Evolutionary conservation across 2,329 filamentous ascomycete species (phyloP).

Genomic region (Ophiostoma novo-ulmi): DNA sequence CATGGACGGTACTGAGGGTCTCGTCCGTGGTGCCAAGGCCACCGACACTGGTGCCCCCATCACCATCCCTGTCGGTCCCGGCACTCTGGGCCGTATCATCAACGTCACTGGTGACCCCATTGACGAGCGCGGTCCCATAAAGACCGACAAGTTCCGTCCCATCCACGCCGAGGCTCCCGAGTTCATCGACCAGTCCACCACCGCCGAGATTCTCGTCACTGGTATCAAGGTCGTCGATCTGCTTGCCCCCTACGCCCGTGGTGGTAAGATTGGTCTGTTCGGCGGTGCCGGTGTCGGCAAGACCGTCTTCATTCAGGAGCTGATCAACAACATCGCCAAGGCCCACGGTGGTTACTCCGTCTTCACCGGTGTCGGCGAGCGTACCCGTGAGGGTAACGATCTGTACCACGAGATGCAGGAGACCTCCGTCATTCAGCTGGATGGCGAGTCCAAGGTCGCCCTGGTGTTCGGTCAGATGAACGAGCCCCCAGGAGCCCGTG

Average conservation of each 20-base stretch:
- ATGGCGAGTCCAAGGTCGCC: conserved; percentile 98
- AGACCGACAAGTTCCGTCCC: conserved; percentile 76
- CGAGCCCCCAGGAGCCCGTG: conserved; percentile 98
- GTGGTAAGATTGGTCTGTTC: conserved; percentile 99
- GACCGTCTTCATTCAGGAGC: conserved; percentile 99
- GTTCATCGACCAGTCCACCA: conserved; percentile 94
- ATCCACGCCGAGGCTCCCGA: conserved; percentile 92
- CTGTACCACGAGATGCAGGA: conserved; percentile 99
- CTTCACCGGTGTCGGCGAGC: conserved; percentile 99
- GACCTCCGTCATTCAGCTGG: conserved; percentile 98
- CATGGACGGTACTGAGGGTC: conserved; percentile 99
- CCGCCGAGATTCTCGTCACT: conserved; percentile 92
- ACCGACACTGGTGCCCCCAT: conserved; percentile 91
- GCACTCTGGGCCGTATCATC: conserved; percentile 96
- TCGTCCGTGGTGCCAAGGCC: conserved; percentile 83
- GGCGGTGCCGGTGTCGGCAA: conserved; percentile 99
- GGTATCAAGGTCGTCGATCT: conserved; percentile 99
- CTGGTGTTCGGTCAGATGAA: conserved; percentile 99
- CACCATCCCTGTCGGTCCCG: conserved; percentile 89
- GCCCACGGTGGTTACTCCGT: conserved; percentile 99
- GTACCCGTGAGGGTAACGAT: conserved; percentile 99
- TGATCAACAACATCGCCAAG: conserved; percentile 99
- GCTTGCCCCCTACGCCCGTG: conserved; percentile 97
- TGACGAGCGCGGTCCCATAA: conserved; percentile 98
- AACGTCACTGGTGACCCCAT: conserved; percentile 99